These are phyloP conservation scores for Xylaria sp. DNA, from an alignment of 2,329 filamentous ascomycete genomes.

Conservation along the genomic window DNA sequence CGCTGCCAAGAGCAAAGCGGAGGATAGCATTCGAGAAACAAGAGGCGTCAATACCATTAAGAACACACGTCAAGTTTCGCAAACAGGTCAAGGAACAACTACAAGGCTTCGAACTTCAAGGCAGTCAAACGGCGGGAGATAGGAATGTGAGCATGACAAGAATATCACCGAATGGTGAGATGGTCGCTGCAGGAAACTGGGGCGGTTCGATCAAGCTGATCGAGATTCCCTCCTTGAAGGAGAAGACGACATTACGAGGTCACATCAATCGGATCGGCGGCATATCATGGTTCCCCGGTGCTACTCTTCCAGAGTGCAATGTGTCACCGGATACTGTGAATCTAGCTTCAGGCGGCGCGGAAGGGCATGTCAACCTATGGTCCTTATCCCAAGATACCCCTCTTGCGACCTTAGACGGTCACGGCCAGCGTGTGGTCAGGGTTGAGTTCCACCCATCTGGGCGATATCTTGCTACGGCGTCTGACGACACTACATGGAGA, in stretches of 20 bases:
- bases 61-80: slow-evolving; percentile 91
- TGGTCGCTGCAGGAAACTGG: slow-evolving; percentile 92
- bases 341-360: slow-evolving; percentile 88
- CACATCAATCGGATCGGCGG: slow-evolving; percentile 92
- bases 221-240: slow-evolving; percentile 82
- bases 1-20: slow-evolving; percentile 81
- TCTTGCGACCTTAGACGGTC: slow-evolving; percentile 81
- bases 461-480: slow-evolving; percentile 88
- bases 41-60: slow-evolving; percentile 84
- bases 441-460: slow-evolving; percentile 96
- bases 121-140: slow-evolving; percentile 91
- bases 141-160: slow-evolving; percentile 91
- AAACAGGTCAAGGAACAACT: slow-evolving; percentile 88
- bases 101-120: slow-evolving; percentile 87
- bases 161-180: slow-evolving; percentile 85
- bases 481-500: slow-evolving; percentile 95
- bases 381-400: slow-evolving; percentile 88
- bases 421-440: slow-evolving; percentile 86
- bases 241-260: slow-evolving; percentile 78
- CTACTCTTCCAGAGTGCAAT: slow-evolving; percentile 75
- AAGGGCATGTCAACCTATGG: slow-evolving; percentile 90
- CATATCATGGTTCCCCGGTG: slow-evolving; percentile 86
- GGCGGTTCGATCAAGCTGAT: slow-evolving; percentile 88
- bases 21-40: slow-evolving; percentile 80
- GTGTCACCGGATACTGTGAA: slow-evolving; percentile 81